phyloP scores from a whole-genome alignment of 2,329 filamentous ascomycete genomes.

The Neonectria faginata region DNA sequence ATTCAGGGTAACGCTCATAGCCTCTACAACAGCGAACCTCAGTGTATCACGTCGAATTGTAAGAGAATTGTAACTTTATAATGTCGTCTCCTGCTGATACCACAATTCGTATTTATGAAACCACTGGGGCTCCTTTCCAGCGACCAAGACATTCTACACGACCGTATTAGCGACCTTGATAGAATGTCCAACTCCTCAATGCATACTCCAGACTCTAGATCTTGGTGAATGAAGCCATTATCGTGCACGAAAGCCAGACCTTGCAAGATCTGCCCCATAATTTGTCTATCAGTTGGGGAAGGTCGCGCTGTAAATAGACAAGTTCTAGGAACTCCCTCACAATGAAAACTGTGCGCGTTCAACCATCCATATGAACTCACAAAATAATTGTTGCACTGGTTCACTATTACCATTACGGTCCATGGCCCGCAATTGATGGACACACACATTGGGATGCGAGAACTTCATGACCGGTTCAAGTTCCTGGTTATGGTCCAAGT shows the following conservation, averaged over 20 bases:
- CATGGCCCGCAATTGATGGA: too few species aligned
- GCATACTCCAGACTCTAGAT: neutral
- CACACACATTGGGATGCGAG: conserved; percentile 3
- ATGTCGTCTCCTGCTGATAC: conserved; percentile 19
- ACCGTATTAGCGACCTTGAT: neutral
- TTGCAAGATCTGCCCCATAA: conserved; percentile 3
- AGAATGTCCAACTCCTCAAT: neutral
- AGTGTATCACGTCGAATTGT: neutral
- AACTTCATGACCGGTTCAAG: conserved; percentile 15
- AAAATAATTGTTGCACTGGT: conserved; percentile 10
- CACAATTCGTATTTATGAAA: conserved; percentile 13
- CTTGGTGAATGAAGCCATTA: conserved; percentile 10
- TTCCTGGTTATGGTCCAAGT: conserved; percentile 1
- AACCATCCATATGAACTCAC: conserved; percentile 7
- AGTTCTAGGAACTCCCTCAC: conserved; percentile 11
- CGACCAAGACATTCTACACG: conserved; percentile 14
- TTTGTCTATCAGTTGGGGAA: neutral
- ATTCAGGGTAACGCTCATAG: neutral
- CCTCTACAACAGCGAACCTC: conserved; percentile 1
- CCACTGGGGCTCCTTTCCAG: conserved; percentile 1
- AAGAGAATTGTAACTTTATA: neutral
- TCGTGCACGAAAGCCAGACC: conserved; percentile 10
- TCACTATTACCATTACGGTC: neutral
- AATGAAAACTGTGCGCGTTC: conserved; percentile 3
- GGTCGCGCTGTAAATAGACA: conserved; percentile 5